Conservation (phyloP, 2,329 filamentous ascomycete species). For the Talaromyces amestolkiae region DNA sequence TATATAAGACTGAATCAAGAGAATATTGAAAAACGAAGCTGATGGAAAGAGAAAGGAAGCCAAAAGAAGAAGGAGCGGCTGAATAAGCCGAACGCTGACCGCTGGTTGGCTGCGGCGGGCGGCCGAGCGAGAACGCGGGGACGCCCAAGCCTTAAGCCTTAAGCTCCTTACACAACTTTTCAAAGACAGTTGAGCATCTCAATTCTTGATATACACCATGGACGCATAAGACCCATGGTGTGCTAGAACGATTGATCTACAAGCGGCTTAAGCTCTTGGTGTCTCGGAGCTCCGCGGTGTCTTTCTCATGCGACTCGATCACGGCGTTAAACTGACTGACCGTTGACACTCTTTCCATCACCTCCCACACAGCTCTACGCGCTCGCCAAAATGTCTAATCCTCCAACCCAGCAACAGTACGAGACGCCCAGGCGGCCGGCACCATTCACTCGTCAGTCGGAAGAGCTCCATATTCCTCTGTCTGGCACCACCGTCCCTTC, state of each 20-base stretch:
- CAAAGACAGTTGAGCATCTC: not conserved
- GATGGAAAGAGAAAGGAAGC: not conserved
- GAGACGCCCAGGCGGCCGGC: constrained; percentile 52
- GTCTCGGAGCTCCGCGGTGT: constrained; percentile 43
- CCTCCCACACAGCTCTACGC: constrained; percentile 43
- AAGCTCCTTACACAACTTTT: not conserved
- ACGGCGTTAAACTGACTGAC: not conserved
- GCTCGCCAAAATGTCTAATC: constrained; percentile 41
- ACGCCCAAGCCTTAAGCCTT: not conserved
- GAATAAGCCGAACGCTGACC: constrained; percentile 2
- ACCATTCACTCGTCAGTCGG: constrained; percentile 49
- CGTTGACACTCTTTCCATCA: constrained; percentile 11
- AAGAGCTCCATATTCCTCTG: constrained; percentile 56
- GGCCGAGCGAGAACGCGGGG: constrained; percentile 10
- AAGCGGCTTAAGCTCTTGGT: constrained; percentile 47
- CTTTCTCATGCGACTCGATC: constrained; percentile 25
- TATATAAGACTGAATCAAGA: not conserved
- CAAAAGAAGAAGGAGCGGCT: constrained; percentile 3
- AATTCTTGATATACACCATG: not conserved
- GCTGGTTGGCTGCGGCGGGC: constrained; percentile 11
- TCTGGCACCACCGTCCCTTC: constrained; percentile 41
- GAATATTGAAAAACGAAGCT: not conserved
- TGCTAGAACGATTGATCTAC: constrained; percentile 44
- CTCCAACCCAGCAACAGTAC: constrained; percentile 43
- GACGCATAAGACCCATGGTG: constrained; percentile 20